Percentiles rank a stretch among this genome's conserved stretches.
Conservation (phyloP, 2,329 filamentous ascomycete genomes). For the Phaeomoniella chlamydospora region DNA sequence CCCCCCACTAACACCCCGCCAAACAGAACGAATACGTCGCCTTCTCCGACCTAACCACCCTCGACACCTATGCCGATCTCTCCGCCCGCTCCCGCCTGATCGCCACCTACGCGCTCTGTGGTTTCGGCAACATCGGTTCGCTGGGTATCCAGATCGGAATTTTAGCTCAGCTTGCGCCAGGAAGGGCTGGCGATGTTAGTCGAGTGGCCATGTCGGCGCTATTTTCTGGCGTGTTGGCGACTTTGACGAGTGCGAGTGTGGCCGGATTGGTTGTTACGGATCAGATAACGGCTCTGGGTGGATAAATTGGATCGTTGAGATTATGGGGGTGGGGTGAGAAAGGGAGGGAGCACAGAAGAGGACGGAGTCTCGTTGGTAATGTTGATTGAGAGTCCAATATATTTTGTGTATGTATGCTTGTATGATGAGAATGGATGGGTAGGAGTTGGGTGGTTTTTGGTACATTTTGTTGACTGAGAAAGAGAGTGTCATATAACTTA, state of each 20-base stretch:
- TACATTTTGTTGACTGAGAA: no score
- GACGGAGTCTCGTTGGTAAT: no score
- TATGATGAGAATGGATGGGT: no score
- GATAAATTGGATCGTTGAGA: background rate
- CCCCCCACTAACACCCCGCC: background rate
- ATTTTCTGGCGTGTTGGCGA: conserved; percentile 63
- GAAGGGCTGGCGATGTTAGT: conserved; percentile 59
- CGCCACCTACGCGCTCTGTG: conserved; percentile 72
- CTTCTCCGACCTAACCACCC: conserved; percentile 42
- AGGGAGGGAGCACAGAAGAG: no score
- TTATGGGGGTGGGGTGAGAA: no score
- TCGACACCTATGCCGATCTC: conserved; percentile 40
- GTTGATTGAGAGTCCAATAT: no score
- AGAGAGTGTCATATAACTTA: no score
- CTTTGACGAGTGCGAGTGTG: conserved; percentile 62
- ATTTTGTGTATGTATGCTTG: no score
- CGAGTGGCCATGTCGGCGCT: conserved; percentile 63
- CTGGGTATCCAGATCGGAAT: conserved; percentile 85
- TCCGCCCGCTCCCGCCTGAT: conserved; percentile 62
- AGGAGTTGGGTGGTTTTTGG: no score
- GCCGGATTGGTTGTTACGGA: conserved; percentile 60
- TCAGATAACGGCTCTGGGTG: conserved; percentile 16
- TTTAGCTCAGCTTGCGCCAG: conserved; percentile 64
- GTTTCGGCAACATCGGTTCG: conserved; percentile 75
- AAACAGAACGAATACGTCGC: conserved; percentile 61